A percentile compares a stretch with the other conserved stretches of the same genome.
phyloP scores from a whole-genome alignment of 768 basidiomycete species.

The Russula vinacea region DNA sequence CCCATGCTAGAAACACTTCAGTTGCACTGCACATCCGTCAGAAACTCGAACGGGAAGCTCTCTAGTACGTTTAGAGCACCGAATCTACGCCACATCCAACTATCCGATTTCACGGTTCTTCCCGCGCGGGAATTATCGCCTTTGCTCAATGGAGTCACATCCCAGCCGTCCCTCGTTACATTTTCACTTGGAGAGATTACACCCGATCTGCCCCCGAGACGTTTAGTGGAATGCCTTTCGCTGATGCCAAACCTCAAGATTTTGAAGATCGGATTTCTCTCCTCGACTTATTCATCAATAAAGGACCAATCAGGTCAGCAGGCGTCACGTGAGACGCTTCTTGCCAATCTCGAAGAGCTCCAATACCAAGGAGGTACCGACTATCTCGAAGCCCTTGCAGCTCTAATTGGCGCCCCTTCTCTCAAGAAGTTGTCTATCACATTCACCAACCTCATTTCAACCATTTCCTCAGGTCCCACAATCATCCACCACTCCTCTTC shows the following conservation, averaged over 20 bases:
- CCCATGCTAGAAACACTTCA: constrained; percentile 4
- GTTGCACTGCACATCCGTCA: not conserved
- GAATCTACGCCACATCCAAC: not conserved
- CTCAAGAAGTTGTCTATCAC: constrained; percentile 10
- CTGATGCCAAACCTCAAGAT: not conserved
- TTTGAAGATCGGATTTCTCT: not conserved
- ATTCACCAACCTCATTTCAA: not conserved
- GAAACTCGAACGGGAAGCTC: fast-evolving
- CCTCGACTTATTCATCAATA: no score
- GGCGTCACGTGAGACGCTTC: not conserved
- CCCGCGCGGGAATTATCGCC: not conserved
- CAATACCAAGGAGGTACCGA: not conserved
- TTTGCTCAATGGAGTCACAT: not conserved
- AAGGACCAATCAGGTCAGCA: not conserved
- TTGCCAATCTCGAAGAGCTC: constrained; percentile 1
- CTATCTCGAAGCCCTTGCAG: not conserved
- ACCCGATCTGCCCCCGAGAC: not conserved
- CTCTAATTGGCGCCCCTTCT: not conserved
- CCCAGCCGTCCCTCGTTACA: not conserved
- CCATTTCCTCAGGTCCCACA: no score
- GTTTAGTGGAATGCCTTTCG: not conserved
- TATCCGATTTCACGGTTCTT: not conserved
- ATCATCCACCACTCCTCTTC: no score
- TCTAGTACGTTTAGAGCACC: not conserved
- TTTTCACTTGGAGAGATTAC: not conserved